Conservation (phyloP, 2,329 filamentous ascomycete genomes). For the Penicillium olsonii region DNA sequence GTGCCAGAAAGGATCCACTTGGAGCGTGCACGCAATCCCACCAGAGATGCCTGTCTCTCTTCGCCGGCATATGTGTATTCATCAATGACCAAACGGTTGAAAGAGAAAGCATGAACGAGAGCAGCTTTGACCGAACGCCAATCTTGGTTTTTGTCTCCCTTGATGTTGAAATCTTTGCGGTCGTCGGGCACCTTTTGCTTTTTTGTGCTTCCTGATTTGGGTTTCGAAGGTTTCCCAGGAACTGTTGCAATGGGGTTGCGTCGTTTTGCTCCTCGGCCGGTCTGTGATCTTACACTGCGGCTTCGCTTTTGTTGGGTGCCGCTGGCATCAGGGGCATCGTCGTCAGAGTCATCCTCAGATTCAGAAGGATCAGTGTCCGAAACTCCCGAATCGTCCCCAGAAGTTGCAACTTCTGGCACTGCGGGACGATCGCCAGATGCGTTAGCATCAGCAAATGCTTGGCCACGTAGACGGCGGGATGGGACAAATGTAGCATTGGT, state of each 20-base stretch:
- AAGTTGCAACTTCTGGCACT: neutral
- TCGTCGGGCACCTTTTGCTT: conserved; percentile 16
- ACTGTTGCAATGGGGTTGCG: neutral
- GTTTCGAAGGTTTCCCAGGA: neutral
- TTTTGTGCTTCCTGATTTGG: conserved; percentile 15
- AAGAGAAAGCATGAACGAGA: conserved; percentile 62
- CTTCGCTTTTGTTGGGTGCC: conserved; percentile 1
- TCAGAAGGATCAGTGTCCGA: neutral
- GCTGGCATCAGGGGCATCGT: neutral
- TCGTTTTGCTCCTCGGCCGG: neutral
- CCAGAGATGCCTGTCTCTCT: conserved; percentile 45
- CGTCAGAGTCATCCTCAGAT: neutral
- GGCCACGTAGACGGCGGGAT: conserved; percentile 34
- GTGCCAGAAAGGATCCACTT: conserved; percentile 67
- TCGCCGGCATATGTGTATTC: conserved; percentile 62
- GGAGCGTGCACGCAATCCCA: conserved; percentile 51
- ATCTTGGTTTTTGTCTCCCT: conserved; percentile 3
- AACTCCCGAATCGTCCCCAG: neutral
- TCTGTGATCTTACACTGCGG: neutral
- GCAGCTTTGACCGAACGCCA: conserved; percentile 34
- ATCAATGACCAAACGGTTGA: conserved; percentile 63
- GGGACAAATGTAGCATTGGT: conserved; percentile 41
- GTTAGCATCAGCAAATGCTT: conserved; percentile 24
- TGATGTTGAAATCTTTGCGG: conserved; percentile 27
- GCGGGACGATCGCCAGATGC: neutral